phyloP scores from a whole-genome alignment of 306 rosid species.

The Alnus glutinosa region DNA sequence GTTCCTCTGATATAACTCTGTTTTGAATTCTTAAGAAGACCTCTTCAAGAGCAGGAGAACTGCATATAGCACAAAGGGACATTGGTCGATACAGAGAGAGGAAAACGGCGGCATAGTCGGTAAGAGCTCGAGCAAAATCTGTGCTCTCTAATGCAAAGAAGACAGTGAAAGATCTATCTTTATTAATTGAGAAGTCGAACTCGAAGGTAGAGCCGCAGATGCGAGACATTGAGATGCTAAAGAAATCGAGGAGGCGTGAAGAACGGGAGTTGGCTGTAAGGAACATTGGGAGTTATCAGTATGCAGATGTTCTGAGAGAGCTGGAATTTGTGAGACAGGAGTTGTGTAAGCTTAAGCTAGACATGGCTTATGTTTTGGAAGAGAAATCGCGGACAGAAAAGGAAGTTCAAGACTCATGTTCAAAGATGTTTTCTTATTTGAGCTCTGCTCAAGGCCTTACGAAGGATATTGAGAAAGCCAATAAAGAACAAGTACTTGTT shows the following conservation, averaged over 20 bases:
- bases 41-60: constrained; percentile 60
- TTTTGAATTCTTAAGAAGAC: constrained; percentile 31
- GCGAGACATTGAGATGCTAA: constrained; percentile 44
- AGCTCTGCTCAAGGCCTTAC: constrained; percentile 48
- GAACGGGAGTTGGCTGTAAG: constrained; percentile 14
- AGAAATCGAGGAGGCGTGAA: constrained; percentile 33
- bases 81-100: constrained; percentile 51
- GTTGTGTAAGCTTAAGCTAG: constrained; percentile 69
- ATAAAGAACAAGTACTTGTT: constrained; percentile 80
- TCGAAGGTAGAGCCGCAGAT: constrained; percentile 28
- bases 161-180: constrained; percentile 48
- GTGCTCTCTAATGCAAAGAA: constrained; percentile 53
- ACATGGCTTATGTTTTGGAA: constrained; percentile 60
- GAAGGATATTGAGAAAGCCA: constrained; percentile 67
- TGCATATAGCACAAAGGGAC: constrained; percentile 55
- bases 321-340: constrained; percentile 67
- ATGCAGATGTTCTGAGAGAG: constrained; percentile 59
- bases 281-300: constrained; percentile 37
- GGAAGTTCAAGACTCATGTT: constrained; percentile 43
- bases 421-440: constrained; percentile 34
- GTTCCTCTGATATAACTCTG: not conserved
- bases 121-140: constrained; percentile 55
- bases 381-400: constrained; percentile 58
- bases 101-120: constrained; percentile 48
- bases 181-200: constrained; percentile 48